Conservation (phyloP, 2,329 filamentous ascomycete genomes). For the Diaporthe nobilis region DNA sequence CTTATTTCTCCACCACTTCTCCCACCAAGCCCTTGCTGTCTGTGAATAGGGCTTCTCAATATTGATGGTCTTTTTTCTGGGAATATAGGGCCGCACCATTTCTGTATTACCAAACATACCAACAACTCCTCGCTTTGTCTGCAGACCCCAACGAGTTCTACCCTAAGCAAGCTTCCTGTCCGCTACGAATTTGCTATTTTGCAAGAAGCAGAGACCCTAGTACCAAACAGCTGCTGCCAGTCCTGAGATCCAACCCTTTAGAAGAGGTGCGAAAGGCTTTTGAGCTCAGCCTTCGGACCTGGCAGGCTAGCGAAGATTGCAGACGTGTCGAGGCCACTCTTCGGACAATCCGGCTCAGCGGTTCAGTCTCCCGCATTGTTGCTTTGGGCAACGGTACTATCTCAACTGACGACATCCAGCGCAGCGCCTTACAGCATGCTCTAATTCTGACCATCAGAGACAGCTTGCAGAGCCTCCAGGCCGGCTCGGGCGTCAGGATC, state of each 20-base stretch:
- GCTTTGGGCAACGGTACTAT: not conserved
- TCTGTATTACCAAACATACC: not conserved
- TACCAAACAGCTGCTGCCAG: not conserved
- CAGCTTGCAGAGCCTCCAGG: not conserved
- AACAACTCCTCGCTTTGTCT: not conserved
- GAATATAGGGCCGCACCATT: not conserved
- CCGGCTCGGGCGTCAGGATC: not conserved
- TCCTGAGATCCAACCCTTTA: not conserved
- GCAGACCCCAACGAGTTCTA: not conserved
- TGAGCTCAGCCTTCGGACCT: not conserved
- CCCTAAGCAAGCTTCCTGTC: not conserved
- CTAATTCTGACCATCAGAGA: not conserved
- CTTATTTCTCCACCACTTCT: too few relatives aligned
- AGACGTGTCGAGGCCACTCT: not conserved
- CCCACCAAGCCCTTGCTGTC: too few relatives aligned
- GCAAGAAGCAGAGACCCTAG: not conserved
- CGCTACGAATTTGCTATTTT: slow-evolving; percentile 14
- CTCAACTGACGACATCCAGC: not conserved
- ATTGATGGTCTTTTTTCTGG: too few relatives aligned
- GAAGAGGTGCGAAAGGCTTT: not conserved
- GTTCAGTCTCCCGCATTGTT: not conserved
- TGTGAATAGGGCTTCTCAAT: too few relatives aligned
- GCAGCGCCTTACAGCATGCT: not conserved
- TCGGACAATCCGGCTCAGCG: not conserved
- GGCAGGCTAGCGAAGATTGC: not conserved